phyloP scores from a whole-genome alignment of 108 stramenopile genomes.

The Nannochloropsis salina region DNA sequence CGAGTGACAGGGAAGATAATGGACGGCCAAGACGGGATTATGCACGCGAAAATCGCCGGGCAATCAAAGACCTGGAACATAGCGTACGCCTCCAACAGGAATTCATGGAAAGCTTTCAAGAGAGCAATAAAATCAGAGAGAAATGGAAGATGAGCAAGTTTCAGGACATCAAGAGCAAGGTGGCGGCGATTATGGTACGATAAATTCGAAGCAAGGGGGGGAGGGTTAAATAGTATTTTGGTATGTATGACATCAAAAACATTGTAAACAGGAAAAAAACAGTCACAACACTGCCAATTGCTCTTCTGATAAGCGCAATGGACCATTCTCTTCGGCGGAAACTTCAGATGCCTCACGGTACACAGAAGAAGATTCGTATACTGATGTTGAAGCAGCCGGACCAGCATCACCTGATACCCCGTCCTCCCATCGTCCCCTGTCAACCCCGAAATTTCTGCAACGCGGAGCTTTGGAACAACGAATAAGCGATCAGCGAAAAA shows the following conservation, averaged over 20 bases:
- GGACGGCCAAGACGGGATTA: not conserved
- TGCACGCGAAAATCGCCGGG: not conserved
- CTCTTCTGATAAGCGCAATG: no score
- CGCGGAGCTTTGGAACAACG: not conserved
- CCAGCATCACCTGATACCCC: not conserved
- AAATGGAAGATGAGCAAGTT: slow-evolving; percentile 20
- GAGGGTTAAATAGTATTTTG: no score
- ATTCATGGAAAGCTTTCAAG: not conserved
- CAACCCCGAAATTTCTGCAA: not conserved
- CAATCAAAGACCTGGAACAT: not conserved
- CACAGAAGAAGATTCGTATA: no score
- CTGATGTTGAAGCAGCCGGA: not conserved
- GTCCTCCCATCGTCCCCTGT: not conserved
- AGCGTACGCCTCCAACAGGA: not conserved
- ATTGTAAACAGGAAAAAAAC: no score
- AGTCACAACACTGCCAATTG: no score
- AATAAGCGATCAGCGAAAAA: not conserved
- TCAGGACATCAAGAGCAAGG: not conserved
- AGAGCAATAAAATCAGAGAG: not conserved
- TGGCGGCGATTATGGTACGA: slow-evolving; percentile 16
- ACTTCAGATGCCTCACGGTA: no score
- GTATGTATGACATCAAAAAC: no score
- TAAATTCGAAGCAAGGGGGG: no score
- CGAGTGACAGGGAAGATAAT: no score
- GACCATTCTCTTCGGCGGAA: no score